Percentiles rank a stretch among this genome's conserved stretches.
Evolutionary conservation across 2,329 filamentous ascomycete species (phyloP).

Genomic region (Chaetomiaceae sp.): DNA sequence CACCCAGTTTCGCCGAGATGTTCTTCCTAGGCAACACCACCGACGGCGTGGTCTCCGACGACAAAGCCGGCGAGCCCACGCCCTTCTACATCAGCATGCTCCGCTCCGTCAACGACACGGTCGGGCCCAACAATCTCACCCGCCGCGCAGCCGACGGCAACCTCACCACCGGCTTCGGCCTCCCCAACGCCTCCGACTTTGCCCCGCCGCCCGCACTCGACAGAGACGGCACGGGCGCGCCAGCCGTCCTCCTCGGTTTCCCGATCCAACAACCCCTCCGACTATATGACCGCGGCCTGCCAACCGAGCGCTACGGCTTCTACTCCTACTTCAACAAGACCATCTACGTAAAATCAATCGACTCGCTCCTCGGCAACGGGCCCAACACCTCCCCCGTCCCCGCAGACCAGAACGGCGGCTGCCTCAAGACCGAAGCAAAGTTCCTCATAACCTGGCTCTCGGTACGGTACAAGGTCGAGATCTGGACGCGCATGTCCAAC

Average conservation of each 20-base stretch:
- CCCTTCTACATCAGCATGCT: slow-evolving; percentile 83
- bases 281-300: slow-evolving; percentile 75
- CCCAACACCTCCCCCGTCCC: slow-evolving; percentile 30
- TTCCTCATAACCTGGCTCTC: slow-evolving; percentile 56
- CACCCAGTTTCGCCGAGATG: slow-evolving; percentile 65
- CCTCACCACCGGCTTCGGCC: slow-evolving; percentile 12
- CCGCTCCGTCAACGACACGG: slow-evolving; percentile 36
- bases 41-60: slow-evolving; percentile 60
- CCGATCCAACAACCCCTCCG: slow-evolving; percentile 73
- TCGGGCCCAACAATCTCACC: slow-evolving; percentile 17
- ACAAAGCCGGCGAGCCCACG: slow-evolving; percentile 79
- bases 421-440: slow-evolving; percentile 48
- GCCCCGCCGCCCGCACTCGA: slow-evolving; percentile 62
- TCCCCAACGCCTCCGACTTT: slow-evolving; percentile 41
- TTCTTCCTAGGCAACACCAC: slow-evolving; percentile 82
- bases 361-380: neutral
- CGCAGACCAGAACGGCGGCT: slow-evolving; percentile 53
- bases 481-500: slow-evolving; percentile 55
- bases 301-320: slow-evolving; percentile 87
- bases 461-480: slow-evolving; percentile 59
- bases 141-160: slow-evolving; percentile 16
- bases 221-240: slow-evolving; percentile 65
- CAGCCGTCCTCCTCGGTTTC: slow-evolving; percentile 67
- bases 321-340: slow-evolving; percentile 88
- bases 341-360: slow-evolving; percentile 68